Conservation (phyloP, 345 rosid genomes). For the Schrenkiella parvula region DNA sequence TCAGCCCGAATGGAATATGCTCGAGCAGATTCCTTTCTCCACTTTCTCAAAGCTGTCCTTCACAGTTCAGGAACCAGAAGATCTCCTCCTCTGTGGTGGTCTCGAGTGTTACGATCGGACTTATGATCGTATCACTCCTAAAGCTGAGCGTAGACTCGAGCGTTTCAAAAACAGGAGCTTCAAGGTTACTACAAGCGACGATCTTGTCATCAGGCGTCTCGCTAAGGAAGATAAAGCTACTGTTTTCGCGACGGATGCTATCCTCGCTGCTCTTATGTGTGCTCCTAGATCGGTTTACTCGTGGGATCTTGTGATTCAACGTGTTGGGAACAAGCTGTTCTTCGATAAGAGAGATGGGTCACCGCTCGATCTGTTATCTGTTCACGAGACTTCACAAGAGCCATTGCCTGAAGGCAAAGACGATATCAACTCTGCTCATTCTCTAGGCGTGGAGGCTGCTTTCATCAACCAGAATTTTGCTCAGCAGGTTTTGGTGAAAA, state of each 20-base stretch:
- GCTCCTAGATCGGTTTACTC: slow-evolving; percentile 95
- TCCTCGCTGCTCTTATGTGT: slow-evolving; percentile 80
- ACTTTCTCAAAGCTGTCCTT: slow-evolving; percentile 81
- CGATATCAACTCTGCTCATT: slow-evolving; percentile 33
- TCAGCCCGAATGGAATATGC: slow-evolving; percentile 99
- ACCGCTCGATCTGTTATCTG: slow-evolving; percentile 76
- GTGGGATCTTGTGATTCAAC: slow-evolving; percentile 93
- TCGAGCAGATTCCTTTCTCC: slow-evolving; percentile 91
- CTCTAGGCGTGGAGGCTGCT: slow-evolving; percentile 82
- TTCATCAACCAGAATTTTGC: slow-evolving; percentile 39
- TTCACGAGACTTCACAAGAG: slow-evolving; percentile 92
- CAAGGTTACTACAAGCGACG: slow-evolving; percentile 94
- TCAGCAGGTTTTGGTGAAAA: slow-evolving; percentile 76
- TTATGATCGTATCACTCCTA: slow-evolving; percentile 82
- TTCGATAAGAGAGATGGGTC: slow-evolving; percentile 94
- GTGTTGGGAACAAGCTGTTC: slow-evolving; percentile 91
- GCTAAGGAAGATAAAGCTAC: slow-evolving; percentile 95
- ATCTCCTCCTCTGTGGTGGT: slow-evolving; percentile 70
- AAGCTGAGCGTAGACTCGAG: slow-evolving; percentile 77
- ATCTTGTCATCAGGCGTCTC: slow-evolving; percentile 79
- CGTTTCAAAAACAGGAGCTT: slow-evolving; percentile 86
- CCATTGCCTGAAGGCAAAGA: slow-evolving; percentile 43
- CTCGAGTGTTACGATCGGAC: slow-evolving; percentile 67
- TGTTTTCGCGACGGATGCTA: slow-evolving; percentile 84
- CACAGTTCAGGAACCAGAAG: slow-evolving; percentile 78